These are phyloP conservation scores for Salix viminalis DNA, from an alignment of 345 rosid species.

Conservation along the genomic window DNA sequence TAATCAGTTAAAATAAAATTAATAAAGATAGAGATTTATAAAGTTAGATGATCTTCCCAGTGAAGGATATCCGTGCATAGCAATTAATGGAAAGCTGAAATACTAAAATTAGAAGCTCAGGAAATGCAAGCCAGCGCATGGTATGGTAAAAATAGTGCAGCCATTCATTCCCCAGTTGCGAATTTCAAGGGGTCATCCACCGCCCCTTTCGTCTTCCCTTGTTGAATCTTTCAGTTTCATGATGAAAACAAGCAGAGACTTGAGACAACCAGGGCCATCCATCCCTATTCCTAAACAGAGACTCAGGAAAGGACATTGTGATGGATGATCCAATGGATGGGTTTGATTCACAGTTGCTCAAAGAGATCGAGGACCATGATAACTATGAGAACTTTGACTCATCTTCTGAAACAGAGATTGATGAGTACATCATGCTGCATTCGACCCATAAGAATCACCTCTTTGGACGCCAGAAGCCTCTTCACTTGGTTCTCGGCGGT, in stretches of 20 bases:
- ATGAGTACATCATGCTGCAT: conserved; percentile 1
- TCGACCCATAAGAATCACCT: conserved; percentile 29
- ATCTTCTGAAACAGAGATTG: conserved; percentile 29
- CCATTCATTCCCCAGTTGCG: neutral
- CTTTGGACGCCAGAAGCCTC: conserved; percentile 41
- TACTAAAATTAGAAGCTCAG: neutral
- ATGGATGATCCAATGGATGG: conserved; percentile 13
- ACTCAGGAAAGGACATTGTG: neutral
- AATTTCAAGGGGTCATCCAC: neutral
- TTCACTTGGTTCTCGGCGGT: conserved; percentile 41
- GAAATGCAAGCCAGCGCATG: neutral
- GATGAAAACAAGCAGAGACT: neutral
- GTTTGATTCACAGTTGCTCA: conserved; percentile 6
- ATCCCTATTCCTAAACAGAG: neutral
- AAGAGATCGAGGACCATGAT: conserved; percentile 12
- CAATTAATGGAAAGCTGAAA: too few relatives aligned
- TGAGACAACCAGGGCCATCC: neutral
- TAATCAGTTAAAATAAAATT: too few relatives aligned
- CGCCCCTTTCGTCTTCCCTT: neutral
- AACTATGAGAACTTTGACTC: neutral
- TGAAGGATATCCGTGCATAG: too few relatives aligned
- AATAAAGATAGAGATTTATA: too few relatives aligned
- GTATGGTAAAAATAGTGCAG: neutral
- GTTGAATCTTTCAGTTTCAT: conserved; percentile 13
- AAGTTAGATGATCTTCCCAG: too few relatives aligned